Base-by-base conservation (phyloP, 352 stramenopile genomes). In the Elongisporangium senticosum region DNA sequence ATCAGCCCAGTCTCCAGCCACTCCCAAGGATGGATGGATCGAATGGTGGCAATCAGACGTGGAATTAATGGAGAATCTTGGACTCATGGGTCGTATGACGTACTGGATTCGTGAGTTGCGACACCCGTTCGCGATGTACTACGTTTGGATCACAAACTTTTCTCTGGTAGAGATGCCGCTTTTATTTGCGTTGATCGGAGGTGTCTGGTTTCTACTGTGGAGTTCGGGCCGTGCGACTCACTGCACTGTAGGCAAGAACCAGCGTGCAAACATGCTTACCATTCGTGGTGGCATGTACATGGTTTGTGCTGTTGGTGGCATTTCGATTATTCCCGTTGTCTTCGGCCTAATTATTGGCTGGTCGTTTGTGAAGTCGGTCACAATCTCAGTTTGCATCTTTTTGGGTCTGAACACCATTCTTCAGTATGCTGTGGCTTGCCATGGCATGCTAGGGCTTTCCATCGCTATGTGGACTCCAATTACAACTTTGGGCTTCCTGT, bases 81-180 rank as follows among this genome's bases (percentile, higher is more conserved):
- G 83, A 4, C 63, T 61, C 0, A 92, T 90, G 78, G 78, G 74
- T 1, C 78, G 85, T 2, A 51, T 90, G 7, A 88, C 79, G n/a
- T 95, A 95, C 61, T 79, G 71, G 40, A 49, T 95, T 11, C 82
- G 85, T n/a, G 85, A 93, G 37, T 60, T 95, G 19, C 83, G 85
- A 10, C 83, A 93, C 52, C 77, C 83, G 1, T 43, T 95, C 22
- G 79, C 83, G 7, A 89, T 86, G 75, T 95, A 95, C 54, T 95
- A 85, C 49, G 79, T 93, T 3, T 95, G 91, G 48, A 68, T 79
- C 48, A 90, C 76, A 3, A 65, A 90, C 28, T 95, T 95, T 40
- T 64, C 58, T 13, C 58, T 88, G 2, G 54, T 54, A 0, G 73
- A 79, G 68, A 63, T 83, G 43, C 64, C 72, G 33, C 55, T 85